Evolutionary conservation across 106 monocot species (phyloP).

Genomic region (Acorus gramineus): DNA sequence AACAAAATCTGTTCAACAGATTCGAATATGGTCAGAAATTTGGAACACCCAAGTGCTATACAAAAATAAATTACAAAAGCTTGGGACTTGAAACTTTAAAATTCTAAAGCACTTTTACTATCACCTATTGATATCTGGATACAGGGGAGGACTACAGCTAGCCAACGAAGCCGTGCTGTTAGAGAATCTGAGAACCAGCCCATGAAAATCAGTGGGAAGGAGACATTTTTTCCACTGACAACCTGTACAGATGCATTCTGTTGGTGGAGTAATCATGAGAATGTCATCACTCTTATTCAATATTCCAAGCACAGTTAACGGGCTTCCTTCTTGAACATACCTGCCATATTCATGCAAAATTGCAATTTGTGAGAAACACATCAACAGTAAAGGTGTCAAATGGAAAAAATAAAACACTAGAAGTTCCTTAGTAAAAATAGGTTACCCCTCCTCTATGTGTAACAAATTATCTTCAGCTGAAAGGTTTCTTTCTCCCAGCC

Average conservation of each 20-base stretch:
- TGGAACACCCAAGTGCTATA: too few species aligned
- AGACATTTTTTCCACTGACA: conserved; percentile 49
- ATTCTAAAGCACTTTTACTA: too few species aligned
- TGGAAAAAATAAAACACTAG: not conserved
- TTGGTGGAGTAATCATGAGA: conserved; percentile 46
- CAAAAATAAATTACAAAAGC: too few species aligned
- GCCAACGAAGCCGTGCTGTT: conserved; percentile 6
- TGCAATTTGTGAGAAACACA: not conserved
- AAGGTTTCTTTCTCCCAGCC: conserved; percentile 57
- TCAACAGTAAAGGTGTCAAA: not conserved
- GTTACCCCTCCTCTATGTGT: conserved; percentile 68
- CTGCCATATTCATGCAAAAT: conserved; percentile 20
- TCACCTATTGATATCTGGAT: too few species aligned
- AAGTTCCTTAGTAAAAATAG: not conserved
- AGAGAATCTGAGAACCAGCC: conserved; percentile 37
- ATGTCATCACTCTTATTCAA: conserved; percentile 37
- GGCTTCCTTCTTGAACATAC: conserved; percentile 58
- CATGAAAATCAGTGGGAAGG: conserved; percentile 61
- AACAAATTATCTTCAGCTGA: conserved; percentile 32
- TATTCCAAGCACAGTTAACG: conserved; percentile 64
- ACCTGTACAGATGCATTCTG: conserved; percentile 51
- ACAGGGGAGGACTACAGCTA: not conserved
- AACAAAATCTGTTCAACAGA: too few species aligned
- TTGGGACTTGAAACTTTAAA: too few species aligned
- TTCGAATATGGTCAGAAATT: too few species aligned